A percentile compares a stretch with the other conserved stretches of the same genome.
Conservation (phyloP, 1,139 yeast genomes). For the Debaryomycetaceae sp. region DNA sequence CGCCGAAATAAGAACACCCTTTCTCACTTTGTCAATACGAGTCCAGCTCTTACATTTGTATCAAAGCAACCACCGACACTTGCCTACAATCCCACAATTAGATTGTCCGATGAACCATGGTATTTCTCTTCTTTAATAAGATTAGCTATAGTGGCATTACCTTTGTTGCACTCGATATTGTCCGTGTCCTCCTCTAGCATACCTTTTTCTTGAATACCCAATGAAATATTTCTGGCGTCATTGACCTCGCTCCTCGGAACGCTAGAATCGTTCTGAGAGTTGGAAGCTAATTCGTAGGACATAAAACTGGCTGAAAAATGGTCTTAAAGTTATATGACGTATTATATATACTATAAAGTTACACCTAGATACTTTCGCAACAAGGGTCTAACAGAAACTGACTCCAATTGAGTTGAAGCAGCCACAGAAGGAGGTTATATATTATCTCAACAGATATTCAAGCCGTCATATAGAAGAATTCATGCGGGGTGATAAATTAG, state of each 20-base stretch:
- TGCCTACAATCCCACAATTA: constrained; percentile 27
- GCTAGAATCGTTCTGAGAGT: not conserved
- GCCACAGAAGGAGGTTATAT: not conserved
- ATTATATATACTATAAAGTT: too few relatives aligned
- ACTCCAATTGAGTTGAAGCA: too few relatives aligned
- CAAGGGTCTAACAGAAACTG: too few relatives aligned
- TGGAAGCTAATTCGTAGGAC: not conserved
- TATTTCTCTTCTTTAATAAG: constrained; percentile 20
- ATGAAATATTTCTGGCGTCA: not conserved
- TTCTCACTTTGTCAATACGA: too few relatives aligned
- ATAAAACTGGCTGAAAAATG: not conserved
- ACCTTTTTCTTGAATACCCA: not conserved
- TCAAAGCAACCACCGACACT: not conserved
- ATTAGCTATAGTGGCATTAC: constrained; percentile 7
- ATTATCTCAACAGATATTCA: too few relatives aligned
- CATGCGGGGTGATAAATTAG: not conserved
- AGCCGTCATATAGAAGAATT: too few relatives aligned
- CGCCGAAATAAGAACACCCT: too few relatives aligned
- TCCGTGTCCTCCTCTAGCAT: not conserved
- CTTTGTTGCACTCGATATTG: not conserved
- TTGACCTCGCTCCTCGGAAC: not conserved
- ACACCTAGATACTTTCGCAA: too few relatives aligned
- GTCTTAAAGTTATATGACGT: too few relatives aligned
- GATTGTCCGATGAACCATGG: constrained; percentile 29
- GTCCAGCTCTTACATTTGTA: not conserved